phyloP scores from a whole-genome alignment of 352 stramenopile species.

The Phytopythium aichiense region DNA sequence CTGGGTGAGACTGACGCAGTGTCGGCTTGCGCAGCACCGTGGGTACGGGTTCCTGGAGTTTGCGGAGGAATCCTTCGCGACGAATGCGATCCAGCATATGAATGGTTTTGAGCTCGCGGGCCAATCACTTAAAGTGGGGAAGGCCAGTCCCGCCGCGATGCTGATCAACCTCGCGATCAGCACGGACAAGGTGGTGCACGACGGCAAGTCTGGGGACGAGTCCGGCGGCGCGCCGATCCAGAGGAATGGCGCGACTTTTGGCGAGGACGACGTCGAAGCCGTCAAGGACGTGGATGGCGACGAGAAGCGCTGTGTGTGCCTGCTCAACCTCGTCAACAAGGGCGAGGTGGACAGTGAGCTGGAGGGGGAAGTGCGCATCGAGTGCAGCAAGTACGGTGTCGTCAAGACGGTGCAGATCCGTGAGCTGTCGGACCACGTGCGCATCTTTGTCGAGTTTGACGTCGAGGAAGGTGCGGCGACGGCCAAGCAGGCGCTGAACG shows the following conservation, averaged over 20 bases:
- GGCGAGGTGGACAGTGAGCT: constrained; percentile 74
- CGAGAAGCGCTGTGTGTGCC: constrained; percentile 56
- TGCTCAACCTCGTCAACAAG: constrained; percentile 66
- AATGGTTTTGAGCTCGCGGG: constrained; percentile 76
- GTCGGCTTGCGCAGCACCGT: constrained; percentile 33
- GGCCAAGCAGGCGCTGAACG: constrained; percentile 57
- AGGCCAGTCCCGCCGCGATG: constrained; percentile 64
- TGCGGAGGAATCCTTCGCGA: constrained; percentile 45
- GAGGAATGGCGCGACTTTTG: constrained; percentile 32
- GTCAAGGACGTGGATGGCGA: constrained; percentile 39
- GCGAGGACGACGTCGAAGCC: constrained; percentile 54
- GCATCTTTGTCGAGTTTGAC: constrained; percentile 75
- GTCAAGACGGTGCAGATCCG: constrained; percentile 56
- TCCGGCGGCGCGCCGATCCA: not conserved
- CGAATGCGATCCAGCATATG: constrained; percentile 80
- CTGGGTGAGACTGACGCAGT: not conserved
- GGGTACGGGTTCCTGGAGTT: constrained; percentile 80
- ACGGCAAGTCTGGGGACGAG: constrained; percentile 6
- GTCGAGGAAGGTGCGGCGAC: constrained; percentile 35
- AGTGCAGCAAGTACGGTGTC: constrained; percentile 60
- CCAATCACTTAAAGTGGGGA: constrained; percentile 72
- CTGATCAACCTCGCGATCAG: constrained; percentile 63
- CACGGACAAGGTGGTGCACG: constrained; percentile 55
- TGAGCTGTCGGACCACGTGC: constrained; percentile 65
- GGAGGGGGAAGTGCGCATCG: constrained; percentile 55